These are phyloP conservation scores for Pseudisothecium myosuroides DNA, from an alignment of 225 moss, liverwort and hornwort genomes.

Conservation along the genomic window DNA sequence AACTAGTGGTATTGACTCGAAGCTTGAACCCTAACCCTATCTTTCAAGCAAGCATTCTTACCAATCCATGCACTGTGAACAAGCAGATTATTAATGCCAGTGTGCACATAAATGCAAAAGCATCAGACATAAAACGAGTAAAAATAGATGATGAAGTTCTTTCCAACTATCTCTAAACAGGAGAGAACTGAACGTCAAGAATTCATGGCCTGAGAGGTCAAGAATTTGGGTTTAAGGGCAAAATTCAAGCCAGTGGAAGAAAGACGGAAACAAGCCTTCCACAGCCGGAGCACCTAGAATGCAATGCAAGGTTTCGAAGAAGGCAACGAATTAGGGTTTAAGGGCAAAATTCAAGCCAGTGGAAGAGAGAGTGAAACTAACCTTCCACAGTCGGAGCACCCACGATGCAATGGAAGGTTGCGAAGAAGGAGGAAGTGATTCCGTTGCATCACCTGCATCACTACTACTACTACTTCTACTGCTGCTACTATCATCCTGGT, in stretches of 20 bases:
- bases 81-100: not conserved
- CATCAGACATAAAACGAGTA: not conserved
- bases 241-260: not conserved
- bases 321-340: not conserved
- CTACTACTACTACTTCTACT: not conserved
- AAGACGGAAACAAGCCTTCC: constrained; percentile 24
- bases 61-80: not conserved
- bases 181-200: not conserved
- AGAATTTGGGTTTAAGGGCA: not conserved
- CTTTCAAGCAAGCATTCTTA: not conserved
- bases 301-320: constrained; percentile 23
- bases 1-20: not conserved
- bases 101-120: not conserved
- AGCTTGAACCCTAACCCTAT: not conserved
- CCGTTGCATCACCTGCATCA: not conserved
- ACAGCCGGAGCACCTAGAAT: constrained; percentile 29
- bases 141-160: not conserved
- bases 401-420: constrained; percentile 33
- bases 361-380: not conserved
- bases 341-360: not conserved
- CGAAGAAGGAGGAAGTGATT: constrained; percentile 16
- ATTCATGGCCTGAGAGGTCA: not conserved
- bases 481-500: not conserved
- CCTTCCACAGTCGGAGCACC: constrained; percentile 43
- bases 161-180: not conserved